Evolutionary conservation across 2,329 filamentous ascomycete species (phyloP).

Genomic region (Pseudocercospora cruenta): DNA sequence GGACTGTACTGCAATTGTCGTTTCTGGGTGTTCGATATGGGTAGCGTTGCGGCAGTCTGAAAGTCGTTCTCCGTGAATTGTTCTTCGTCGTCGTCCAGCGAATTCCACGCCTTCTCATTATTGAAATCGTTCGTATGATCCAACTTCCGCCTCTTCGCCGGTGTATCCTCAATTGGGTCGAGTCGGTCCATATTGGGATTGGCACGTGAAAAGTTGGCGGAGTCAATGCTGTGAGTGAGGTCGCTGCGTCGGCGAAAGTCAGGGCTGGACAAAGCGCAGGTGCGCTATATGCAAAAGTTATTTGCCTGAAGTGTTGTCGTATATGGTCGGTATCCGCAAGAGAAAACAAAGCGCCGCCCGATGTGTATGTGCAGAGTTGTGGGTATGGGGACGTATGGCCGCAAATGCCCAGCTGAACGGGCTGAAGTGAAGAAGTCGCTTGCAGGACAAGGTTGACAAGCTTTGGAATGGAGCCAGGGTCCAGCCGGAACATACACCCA

Average conservation of each 20-base stretch:
- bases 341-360: constrained; percentile 8
- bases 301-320: not conserved
- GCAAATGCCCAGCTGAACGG: not conserved
- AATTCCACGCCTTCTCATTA: constrained; percentile 35
- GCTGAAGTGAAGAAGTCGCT: constrained; percentile 5
- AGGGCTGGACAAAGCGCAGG: constrained; percentile 13
- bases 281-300: constrained; percentile 3
- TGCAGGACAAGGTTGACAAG: not conserved
- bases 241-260: constrained; percentile 9
- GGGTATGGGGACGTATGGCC: not conserved
- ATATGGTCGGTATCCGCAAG: not conserved
- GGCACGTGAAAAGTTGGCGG: constrained; percentile 12
- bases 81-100: constrained; percentile 51
- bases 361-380: not conserved
- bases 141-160: constrained; percentile 41
- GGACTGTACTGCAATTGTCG: constrained; percentile 28
- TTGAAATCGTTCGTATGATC: constrained; percentile 19
- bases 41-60: constrained; percentile 50
- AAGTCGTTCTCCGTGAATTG: constrained; percentile 55
- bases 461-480: not conserved
- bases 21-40: constrained; percentile 33
- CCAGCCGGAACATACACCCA: not conserved
- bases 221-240: constrained; percentile 6
- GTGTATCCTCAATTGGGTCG: constrained; percentile 41
- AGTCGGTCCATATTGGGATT: constrained; percentile 33